phyloP scores from a whole-genome alignment of 345 rosid genomes.

The Salix udensis region DNA sequence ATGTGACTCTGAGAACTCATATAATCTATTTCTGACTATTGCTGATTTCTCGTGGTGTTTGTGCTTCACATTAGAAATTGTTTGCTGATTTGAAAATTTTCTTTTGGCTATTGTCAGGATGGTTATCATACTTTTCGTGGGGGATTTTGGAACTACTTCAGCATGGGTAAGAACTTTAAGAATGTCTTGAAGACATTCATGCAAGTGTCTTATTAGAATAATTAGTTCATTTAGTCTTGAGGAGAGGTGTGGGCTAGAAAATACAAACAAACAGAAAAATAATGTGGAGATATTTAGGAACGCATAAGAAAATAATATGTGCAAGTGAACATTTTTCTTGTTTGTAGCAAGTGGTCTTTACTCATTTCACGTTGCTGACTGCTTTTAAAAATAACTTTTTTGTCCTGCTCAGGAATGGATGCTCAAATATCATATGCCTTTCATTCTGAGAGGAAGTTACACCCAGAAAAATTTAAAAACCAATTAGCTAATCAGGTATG shows the following conservation, averaged over 20 bases:
- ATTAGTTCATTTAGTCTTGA: background rate
- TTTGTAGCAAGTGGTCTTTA: background rate
- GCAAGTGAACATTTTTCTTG: background rate
- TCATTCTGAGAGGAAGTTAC: conserved; percentile 61
- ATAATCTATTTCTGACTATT: background rate
- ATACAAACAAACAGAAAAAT: background rate
- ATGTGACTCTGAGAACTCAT: background rate
- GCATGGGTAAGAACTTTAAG: conserved; percentile 53
- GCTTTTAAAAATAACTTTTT: background rate
- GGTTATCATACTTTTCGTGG: conserved; percentile 70
- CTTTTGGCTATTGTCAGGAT: conserved; percentile 38
- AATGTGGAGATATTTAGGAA: background rate
- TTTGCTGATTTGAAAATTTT: conserved; percentile 5
- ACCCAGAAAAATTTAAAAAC: conserved; percentile 65
- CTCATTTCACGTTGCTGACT: background rate
- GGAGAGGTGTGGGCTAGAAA: background rate
- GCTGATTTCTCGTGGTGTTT: background rate
- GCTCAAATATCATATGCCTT: conserved; percentile 74
- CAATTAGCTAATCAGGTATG: conserved; percentile 65
- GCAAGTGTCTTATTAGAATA: background rate
- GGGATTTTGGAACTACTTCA: conserved; percentile 84
- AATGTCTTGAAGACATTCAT: background rate
- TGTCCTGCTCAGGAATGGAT: conserved; percentile 56
- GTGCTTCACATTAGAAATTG: background rate
- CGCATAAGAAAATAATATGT: background rate